phyloP scores from a whole-genome alignment of 148 eudicot species.

The Diospyros lotus region DNA sequence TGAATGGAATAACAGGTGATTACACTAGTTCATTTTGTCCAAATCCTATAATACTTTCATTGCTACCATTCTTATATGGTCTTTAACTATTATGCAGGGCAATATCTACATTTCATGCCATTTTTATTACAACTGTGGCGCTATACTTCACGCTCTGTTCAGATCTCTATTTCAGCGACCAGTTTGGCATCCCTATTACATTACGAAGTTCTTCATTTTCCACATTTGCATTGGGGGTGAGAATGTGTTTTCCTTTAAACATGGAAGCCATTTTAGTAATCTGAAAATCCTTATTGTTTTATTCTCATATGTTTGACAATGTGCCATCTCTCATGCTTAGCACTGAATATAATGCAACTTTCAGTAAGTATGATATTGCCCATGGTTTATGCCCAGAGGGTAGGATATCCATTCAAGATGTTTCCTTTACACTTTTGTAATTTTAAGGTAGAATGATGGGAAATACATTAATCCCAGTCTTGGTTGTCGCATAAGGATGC shows the following conservation, averaged over 20 bases:
- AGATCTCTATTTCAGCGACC: constrained; percentile 60
- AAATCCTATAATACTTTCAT: background rate
- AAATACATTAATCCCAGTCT: no score
- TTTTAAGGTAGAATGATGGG: background rate
- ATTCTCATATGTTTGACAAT: background rate
- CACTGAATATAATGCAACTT: background rate
- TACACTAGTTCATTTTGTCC: background rate
- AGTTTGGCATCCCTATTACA: constrained; percentile 41
- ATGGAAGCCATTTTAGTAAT: background rate
- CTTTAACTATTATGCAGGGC: constrained; percentile 44
- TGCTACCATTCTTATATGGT: background rate
- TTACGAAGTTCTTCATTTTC: constrained; percentile 72
- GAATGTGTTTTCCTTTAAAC: constrained; percentile 17
- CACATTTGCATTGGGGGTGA: constrained; percentile 79
- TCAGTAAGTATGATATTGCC: background rate
- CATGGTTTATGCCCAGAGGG: background rate
- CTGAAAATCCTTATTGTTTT: background rate
- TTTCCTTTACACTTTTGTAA: background rate
- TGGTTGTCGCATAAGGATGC: no score
- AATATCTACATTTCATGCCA: constrained; percentile 80
- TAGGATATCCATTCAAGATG: background rate
- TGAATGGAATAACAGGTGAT: constrained; percentile 90
- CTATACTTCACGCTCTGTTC: constrained; percentile 87
- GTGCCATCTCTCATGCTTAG: background rate
- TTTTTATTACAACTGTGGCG: constrained; percentile 70